These are phyloP conservation scores for Schwanniomyces vanrijiae DNA, from an alignment of 805 yeast genomes.

Conservation along the genomic window DNA sequence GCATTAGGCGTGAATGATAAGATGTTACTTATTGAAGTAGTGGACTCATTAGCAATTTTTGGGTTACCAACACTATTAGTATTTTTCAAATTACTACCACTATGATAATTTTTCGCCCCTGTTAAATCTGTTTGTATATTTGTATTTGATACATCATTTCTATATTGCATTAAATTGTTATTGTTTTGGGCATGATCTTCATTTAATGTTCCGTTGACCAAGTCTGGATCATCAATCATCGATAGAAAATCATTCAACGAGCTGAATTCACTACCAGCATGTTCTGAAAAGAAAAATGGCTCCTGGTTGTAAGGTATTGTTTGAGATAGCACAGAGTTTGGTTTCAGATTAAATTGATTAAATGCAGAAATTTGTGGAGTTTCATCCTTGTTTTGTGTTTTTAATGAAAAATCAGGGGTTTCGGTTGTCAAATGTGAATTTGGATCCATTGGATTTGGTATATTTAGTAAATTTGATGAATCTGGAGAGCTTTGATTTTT, in stretches of 20 bases:
- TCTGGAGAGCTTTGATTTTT: conserved; percentile 3
- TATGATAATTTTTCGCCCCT: conserved; percentile 3
- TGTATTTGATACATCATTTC: background rate
- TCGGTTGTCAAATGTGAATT: conserved; percentile 2
- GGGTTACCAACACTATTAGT: conserved; percentile 1
- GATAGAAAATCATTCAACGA: conserved; percentile 86
- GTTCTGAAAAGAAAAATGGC: conserved; percentile 84
- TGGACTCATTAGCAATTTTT: background rate
- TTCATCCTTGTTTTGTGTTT: background rate
- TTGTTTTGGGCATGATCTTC: conserved; percentile 18
- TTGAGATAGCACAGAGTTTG: conserved; percentile 35
- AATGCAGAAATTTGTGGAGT: conserved; percentile 4
- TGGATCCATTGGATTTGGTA: conserved; percentile 7
- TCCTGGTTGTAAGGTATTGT: conserved; percentile 53
- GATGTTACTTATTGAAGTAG: conserved; percentile 13
- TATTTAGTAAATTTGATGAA: background rate
- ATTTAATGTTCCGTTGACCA: conserved; percentile 48
- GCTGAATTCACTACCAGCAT: conserved; percentile 89
- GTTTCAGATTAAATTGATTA: conserved; percentile 8
- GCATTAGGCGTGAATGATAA: conserved; percentile 31
- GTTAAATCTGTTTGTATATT: background rate
- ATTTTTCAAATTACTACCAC: conserved; percentile 2
- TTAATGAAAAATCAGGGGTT: background rate
- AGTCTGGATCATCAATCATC: conserved; percentile 84
- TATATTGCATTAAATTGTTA: conserved; percentile 23